phyloP scores from a whole-genome alignment of 2,329 filamentous ascomycete species.

The Tympanopsis confertula region DNA sequence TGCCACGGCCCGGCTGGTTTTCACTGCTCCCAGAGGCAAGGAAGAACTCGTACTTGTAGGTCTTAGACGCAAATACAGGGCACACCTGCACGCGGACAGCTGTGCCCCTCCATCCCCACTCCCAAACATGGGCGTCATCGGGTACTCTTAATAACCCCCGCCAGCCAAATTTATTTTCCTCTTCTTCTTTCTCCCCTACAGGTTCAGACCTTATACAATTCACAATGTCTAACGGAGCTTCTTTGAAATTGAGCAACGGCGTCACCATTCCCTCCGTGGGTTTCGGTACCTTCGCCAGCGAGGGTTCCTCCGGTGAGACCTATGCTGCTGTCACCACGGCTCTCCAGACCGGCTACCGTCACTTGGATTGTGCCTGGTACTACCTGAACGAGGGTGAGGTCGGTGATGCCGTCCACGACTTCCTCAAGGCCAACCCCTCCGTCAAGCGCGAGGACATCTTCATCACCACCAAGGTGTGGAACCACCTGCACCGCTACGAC shows the following conservation, averaged over 20 bases:
- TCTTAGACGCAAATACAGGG: no score
- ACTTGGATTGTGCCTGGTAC: conserved; percentile 42
- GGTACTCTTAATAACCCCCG: no score
- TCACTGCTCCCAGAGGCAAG: no score
- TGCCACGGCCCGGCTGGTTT: no score
- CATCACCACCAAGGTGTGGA: conserved; percentile 9
- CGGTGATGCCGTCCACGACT: conserved; percentile 38
- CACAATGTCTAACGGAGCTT: conserved; percentile 29
- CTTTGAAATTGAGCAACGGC: conserved; percentile 41
- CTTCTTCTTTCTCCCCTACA: neutral
- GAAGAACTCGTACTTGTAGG: no score
- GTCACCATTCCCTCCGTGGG: conserved; percentile 51
- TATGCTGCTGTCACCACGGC: conserved; percentile 35
- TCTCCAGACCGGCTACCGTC: conserved; percentile 36
- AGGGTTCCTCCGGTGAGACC: conserved; percentile 46
- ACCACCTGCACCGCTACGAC: conserved; percentile 16
- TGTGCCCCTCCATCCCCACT: no score
- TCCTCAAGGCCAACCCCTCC: conserved; percentile 27
- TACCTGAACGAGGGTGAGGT: conserved; percentile 42
- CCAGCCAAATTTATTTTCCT: no score
- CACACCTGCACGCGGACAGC: no score
- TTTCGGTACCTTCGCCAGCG: conserved; percentile 57
- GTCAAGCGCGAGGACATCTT: conserved; percentile 5
- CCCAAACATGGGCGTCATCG: no score
- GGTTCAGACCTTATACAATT: conserved; percentile 1